Conservation (phyloP, 2,329 filamentous ascomycete species). For the Alternaria conjuncta region DNA sequence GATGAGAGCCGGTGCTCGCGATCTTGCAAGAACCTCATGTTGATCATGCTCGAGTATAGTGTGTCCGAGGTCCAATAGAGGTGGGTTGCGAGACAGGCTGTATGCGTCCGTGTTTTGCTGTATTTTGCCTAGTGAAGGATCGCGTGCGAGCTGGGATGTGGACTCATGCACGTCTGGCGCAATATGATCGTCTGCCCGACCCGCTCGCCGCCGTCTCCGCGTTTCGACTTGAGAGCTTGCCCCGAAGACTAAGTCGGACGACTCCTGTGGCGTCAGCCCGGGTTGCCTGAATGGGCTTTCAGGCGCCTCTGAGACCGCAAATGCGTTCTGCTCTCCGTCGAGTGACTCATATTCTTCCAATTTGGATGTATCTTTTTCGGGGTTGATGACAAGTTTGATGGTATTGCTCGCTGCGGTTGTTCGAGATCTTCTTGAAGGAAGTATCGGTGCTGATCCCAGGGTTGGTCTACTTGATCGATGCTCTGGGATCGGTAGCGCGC, state of each 20-base stretch:
- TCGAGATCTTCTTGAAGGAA: neutral
- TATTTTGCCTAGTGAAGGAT: neutral
- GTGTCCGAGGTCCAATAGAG: neutral
- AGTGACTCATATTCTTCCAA: too few species aligned
- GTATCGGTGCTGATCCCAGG: neutral
- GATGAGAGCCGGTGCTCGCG: neutral
- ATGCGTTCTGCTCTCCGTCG: neutral
- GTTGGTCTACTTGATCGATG: neutral
- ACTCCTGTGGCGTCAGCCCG: conserved; percentile 6
- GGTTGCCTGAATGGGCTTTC: conserved; percentile 10
- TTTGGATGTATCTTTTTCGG: neutral
- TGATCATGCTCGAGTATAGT: too few species aligned
- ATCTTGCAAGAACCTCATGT: neutral
- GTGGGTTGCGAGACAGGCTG: neutral
- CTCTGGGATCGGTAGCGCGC: neutral
- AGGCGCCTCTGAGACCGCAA: neutral
- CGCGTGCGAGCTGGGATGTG: neutral
- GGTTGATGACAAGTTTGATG: neutral
- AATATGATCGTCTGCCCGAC: neutral
- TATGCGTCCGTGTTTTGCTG: neutral
- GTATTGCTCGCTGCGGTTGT: neutral
- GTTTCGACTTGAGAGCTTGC: neutral
- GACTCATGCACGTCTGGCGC: conserved; percentile 3
- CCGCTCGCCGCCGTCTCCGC: neutral
- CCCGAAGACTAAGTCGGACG: conserved; percentile 7